Percentiles rank a stretch among this genome's conserved stretches.
These are phyloP conservation scores for Bolboschoenus planiculmis DNA, from an alignment of 176 grass and related monocot species.

Conservation along the genomic window DNA sequence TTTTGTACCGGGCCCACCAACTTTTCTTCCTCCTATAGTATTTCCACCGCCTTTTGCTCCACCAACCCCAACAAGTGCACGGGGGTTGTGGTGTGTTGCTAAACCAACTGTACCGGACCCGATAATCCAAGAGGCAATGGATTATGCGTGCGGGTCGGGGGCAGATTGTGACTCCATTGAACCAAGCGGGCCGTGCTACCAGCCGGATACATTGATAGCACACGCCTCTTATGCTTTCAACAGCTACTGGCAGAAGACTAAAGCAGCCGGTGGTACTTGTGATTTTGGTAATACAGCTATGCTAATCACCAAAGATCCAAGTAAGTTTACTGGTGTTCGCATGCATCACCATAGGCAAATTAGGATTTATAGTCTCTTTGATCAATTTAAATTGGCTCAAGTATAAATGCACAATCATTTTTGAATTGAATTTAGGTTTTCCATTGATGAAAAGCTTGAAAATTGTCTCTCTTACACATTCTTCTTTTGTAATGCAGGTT, in stretches of 20 bases:
- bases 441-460: background rate
- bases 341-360: background rate
- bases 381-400: background rate
- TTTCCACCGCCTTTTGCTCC: constrained; percentile 40
- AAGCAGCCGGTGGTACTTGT: constrained; percentile 70
- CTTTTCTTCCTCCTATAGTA: constrained; percentile 64
- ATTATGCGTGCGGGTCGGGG: constrained; percentile 71
- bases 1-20: constrained; percentile 29
- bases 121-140: constrained; percentile 80
- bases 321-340: constrained; percentile 30
- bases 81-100: constrained; percentile 57
- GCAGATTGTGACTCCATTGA: constrained; percentile 67
- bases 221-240: constrained; percentile 94
- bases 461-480: constrained; percentile 9
- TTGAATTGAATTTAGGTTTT: background rate
- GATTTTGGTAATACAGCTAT: constrained; percentile 87
- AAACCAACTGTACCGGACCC: constrained; percentile 66
- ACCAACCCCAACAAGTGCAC: constrained; percentile 4
- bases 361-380: background rate
- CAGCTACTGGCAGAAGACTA: constrained; percentile 76
- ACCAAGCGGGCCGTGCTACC: constrained; percentile 44
- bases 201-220: constrained; percentile 53
- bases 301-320: constrained; percentile 85
- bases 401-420: background rate
- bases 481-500: constrained; percentile 36